Evolutionary conservation across 1,284 basidiomycete genomes (phyloP), one percentile per base, ranked within the genome.

Genomic region (Pyrrhoderma lamaoense): DNA sequence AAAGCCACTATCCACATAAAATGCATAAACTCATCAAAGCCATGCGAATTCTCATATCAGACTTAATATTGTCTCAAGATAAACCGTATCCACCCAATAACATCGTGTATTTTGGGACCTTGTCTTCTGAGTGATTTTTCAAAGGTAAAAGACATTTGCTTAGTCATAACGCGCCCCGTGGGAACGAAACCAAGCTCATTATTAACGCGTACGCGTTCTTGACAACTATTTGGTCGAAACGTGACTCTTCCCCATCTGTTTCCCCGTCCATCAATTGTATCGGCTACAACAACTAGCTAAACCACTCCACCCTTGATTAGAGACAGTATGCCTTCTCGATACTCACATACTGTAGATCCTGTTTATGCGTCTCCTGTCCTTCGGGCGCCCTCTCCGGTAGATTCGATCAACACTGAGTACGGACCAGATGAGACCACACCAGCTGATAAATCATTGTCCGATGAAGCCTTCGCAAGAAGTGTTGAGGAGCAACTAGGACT

Each of bases 361-460:
- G 64, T 65, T 8, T 87, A 87, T 58, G 79, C 78, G 16, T 72
- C 79, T 4, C 82, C 83, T 8, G 72, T 85, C 43, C 70, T 85
- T 35, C 79, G 83, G 18, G 73, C 77, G 3, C 74, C 82, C 1
- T 87, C 85, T 2, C 85, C 85, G 16, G 76, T 81, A 13, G 84
- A 80, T 56, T 85, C 85, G 4, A 73, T 88, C 39, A 83, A 80
- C 47, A 85, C 82, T 25, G 68, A 74, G 7, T 82, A 85, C 52
- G 75, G 71, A 5, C 70, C 70, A 21, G 85, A 87, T 61, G 76
- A 80, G 58, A 83, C 81, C 1, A 70, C 70, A 13, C 63, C 37
- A 3, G 13, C 11, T 16, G 39, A 48, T 13, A 25, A 16, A 3
- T 14, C 19, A 4, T 14, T 67, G 19, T 77, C 74, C 11, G 84